A percentile compares a stretch with the other conserved stretches of the same genome.
Evolutionary conservation across 768 basidiomycete species (phyloP).

Genomic region (Polyporus arcularius): DNA sequence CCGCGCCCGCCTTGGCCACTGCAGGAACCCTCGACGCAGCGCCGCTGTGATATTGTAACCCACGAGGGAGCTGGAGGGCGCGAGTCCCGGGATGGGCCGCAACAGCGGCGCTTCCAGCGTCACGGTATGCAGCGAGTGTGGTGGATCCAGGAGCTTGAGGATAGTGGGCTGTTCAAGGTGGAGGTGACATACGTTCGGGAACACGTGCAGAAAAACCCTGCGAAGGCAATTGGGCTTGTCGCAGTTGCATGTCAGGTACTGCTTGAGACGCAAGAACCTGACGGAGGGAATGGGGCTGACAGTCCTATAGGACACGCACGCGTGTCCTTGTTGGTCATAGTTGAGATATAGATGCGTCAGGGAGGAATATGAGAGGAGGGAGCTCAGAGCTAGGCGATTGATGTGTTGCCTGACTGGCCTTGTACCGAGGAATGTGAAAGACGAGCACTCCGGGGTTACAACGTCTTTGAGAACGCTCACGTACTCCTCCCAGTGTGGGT

Average conservation of each 20-base stretch:
- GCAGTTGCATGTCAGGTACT: neutral
- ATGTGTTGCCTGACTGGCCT: too few relatives aligned
- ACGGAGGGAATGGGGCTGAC: neutral
- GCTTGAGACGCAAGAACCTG: neutral
- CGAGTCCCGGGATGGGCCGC: neutral
- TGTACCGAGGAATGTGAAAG: too few relatives aligned
- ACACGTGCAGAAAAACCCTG: neutral
- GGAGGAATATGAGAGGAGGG: neutral
- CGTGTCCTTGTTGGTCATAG: neutral
- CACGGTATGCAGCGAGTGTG: neutral
- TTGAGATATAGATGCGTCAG: neutral
- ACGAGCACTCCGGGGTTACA: too few relatives aligned
- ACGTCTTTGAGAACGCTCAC: too few relatives aligned
- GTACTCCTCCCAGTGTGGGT: too few relatives aligned
- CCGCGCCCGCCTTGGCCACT: neutral
- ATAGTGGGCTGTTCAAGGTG: slow-evolving; percentile 1
- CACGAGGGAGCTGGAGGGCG: neutral
- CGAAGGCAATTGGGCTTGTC: neutral
- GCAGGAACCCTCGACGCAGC: slow-evolving; percentile 1
- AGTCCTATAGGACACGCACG: neutral
- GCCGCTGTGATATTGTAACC: slow-evolving; percentile 2
- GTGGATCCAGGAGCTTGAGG: neutral
- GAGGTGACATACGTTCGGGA: slow-evolving; percentile 2
- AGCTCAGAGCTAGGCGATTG: too few relatives aligned
- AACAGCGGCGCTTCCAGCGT: slow-evolving; percentile 1